Evolutionary conservation across 129 eudicot genomes (phyloP).

Genomic region (Cynara cardunculus): DNA sequence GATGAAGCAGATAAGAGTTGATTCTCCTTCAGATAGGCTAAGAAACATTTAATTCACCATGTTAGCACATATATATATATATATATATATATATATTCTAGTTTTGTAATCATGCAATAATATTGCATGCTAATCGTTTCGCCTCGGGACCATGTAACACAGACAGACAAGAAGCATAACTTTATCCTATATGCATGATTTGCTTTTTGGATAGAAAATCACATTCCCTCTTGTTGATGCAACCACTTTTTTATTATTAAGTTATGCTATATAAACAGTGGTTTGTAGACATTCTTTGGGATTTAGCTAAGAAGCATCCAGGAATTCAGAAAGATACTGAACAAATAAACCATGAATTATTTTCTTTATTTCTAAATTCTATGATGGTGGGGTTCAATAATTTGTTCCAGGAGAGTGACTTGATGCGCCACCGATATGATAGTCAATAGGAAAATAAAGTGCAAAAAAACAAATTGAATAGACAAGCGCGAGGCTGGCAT

Average conservation of each 20-base stretch:
- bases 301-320: slow-evolving; percentile 29
- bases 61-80: not conserved
- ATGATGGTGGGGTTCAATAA: slow-evolving; percentile 27
- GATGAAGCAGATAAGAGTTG: not conserved
- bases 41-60: not conserved
- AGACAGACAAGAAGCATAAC: slow-evolving; percentile 36
- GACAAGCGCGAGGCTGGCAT: slow-evolving; percentile 34
- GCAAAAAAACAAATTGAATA: slow-evolving; percentile 19
- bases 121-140: slow-evolving; percentile 18
- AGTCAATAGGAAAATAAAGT: slow-evolving; percentile 25
- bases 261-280: slow-evolving; percentile 19
- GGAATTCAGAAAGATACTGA: slow-evolving; percentile 21
- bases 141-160: slow-evolving; percentile 32
- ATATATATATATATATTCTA: not conserved
- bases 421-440: slow-evolving; percentile 23
- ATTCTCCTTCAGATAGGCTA: not conserved
- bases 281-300: slow-evolving; percentile 33
- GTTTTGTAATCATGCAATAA: slow-evolving; percentile 13
- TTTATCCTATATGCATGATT: slow-evolving; percentile 31
- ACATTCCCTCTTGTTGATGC: slow-evolving; percentile 40
- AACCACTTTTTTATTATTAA: slow-evolving; percentile 20
- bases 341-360: slow-evolving; percentile 10
- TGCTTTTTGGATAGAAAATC: slow-evolving; percentile 34
- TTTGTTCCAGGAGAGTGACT: slow-evolving; percentile 24
- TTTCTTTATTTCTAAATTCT: slow-evolving; percentile 3